Evolutionary conservation across 441 rosid genomes (phyloP), one percentile per base, ranked within the genome.

Genomic region (Gossypium aridum): DNA sequence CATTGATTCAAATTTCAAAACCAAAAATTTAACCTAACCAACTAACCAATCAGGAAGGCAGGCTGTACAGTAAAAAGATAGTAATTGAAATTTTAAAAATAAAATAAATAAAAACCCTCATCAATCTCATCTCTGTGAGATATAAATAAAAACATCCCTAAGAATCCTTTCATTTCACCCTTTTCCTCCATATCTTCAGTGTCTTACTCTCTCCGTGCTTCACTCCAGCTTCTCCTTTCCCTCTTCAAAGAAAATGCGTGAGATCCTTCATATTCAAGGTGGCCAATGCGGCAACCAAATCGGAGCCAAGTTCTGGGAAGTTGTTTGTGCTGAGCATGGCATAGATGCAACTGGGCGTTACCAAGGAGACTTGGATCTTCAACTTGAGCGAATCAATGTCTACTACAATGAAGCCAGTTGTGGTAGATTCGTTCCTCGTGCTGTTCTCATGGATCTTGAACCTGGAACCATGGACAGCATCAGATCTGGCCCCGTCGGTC

Each of bases 381-480:
- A 84, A 70, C 84, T 84, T 13, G 87, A 83, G 75, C 75, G 84
- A 64, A 54, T 83, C 34, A 79, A 83, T 26, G 87, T 83, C 12
- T 83, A 83, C 72, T 81, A 77, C 75, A 83, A 83, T 80, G 87
- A 83, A 51, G 87, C 84, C 51, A 83, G 84, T 63, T 79, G 84
- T 34, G 84, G 84, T 2, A 77, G 87, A 77, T 79, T 71, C 54
- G 86, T 83, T 4, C 86, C 84, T 28, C 84, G 86, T 9, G 86
- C 86, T 0, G 78, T 83, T 64, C 87, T 88, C 26, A 88, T 86
- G 87, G 90, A 86, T 55, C 85, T 88, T 75, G 90, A 88, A 77
- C 87, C 88, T 59, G 91, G 91, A 7, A 84, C 89, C 13, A 88
- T 88, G 91, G 91, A 87, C 55, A 79, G 85, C 37, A 70, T 87